Percentiles rank a stretch among this genome's conserved stretches.
Conservation (phyloP, 441 rosid genomes). For the Bruguiera hainesii region DNA sequence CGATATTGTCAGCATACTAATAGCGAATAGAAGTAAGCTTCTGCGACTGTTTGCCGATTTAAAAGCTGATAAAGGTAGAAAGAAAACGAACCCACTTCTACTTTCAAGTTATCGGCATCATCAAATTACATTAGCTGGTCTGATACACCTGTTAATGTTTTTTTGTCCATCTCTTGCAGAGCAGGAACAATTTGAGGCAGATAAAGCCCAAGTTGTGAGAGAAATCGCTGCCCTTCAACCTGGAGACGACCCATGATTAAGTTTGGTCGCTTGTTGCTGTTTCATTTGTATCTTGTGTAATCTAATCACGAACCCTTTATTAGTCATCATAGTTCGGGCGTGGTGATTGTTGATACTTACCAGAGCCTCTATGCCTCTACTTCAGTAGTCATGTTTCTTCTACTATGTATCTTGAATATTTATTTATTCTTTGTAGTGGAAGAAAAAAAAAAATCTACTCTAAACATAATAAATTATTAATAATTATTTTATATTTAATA, state of each 20-base stretch:
- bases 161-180: constrained; percentile 39
- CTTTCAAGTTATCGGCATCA: background rate
- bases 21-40: constrained; percentile 90
- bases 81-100: background rate
- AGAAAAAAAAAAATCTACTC: no score
- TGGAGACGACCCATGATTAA: constrained; percentile 34
- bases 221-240: constrained; percentile 86
- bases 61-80: constrained; percentile 79
- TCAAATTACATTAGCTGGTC: background rate
- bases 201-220: constrained; percentile 85
- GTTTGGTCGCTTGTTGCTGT: constrained; percentile 19
- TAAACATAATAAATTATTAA: no score
- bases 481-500: no score
- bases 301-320: background rate
- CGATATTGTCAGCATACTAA: constrained; percentile 68
- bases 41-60: constrained; percentile 87
- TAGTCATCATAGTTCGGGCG: background rate
- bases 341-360: background rate
- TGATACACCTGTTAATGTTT: background rate
- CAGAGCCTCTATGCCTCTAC: background rate
- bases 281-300: background rate
- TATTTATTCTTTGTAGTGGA: no score
- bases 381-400: no score
- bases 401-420: no score
- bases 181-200: constrained; percentile 92